Percentiles rank a stretch among this genome's conserved stretches.
phyloP scores from a whole-genome alignment of 495 filamentous ascomycete genomes.

The Neurospora cerealis region DNA sequence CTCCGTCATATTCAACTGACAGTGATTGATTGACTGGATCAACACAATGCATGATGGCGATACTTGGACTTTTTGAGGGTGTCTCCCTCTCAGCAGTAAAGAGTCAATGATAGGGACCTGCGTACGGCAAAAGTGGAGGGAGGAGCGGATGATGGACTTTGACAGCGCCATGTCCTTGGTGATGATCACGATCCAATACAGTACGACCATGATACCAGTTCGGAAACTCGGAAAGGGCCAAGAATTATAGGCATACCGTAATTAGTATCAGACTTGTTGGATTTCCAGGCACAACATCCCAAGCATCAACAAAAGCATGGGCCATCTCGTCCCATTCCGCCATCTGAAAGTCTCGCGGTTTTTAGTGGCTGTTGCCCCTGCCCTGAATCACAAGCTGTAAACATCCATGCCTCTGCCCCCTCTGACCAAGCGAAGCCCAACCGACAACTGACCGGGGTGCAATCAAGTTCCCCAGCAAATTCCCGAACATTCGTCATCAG shows the following conservation, averaged over 20 bases:
- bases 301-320: neutral
- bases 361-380: neutral
- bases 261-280: neutral
- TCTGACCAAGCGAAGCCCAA: neutral
- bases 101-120: neutral
- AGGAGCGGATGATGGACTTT: neutral
- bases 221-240: neutral
- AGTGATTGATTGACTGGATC: neutral
- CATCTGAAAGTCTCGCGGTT: neutral
- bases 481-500: slow-evolving; percentile 8
- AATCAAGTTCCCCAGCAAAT: slow-evolving; percentile 1
- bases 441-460: neutral
- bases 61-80: too few relatives aligned
- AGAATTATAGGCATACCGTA: neutral
- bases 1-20: neutral
- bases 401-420: neutral
- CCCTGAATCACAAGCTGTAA: neutral
- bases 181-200: neutral
- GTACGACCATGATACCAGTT: neutral
- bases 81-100: neutral
- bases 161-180: neutral
- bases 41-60: neutral
- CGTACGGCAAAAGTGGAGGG: neutral
- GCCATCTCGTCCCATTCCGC: neutral
- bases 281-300: neutral